Conservation (phyloP, 2,329 filamentous ascomycete species). For the Pseudogymnoascus sp. region DNA sequence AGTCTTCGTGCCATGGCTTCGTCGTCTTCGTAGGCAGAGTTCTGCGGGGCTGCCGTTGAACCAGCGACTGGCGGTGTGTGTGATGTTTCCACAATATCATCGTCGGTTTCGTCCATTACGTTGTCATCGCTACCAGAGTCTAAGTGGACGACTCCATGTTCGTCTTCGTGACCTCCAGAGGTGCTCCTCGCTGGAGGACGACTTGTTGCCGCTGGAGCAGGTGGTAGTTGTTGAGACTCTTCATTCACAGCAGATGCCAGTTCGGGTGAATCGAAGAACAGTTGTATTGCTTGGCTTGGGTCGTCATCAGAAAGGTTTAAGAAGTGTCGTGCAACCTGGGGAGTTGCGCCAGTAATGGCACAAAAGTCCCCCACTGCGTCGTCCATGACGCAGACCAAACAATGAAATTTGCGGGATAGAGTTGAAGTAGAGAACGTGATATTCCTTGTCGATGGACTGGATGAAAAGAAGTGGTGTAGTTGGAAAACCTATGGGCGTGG, state of each 20-base stretch:
- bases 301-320: slow-evolving; percentile 78
- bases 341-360: slow-evolving; percentile 67
- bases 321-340: slow-evolving; percentile 70
- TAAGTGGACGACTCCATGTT: slow-evolving; percentile 59
- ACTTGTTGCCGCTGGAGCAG: slow-evolving; percentile 23
- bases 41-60: slow-evolving; percentile 27
- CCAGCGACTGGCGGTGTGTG: slow-evolving; percentile 14
- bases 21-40: slow-evolving; percentile 63
- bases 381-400: slow-evolving; percentile 45
- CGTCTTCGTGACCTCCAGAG: slow-evolving; percentile 39
- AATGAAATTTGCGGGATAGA: background rate
- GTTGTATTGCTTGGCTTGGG: slow-evolving; percentile 74
- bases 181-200: slow-evolving; percentile 15
- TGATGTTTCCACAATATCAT: slow-evolving; percentile 25
- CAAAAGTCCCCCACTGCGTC: slow-evolving; percentile 67
- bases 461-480: background rate
- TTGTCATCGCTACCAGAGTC: slow-evolving; percentile 65
- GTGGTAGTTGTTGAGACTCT: slow-evolving; percentile 19
- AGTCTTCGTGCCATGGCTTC: slow-evolving; percentile 85
- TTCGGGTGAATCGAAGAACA: slow-evolving; percentile 85
- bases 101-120: slow-evolving; percentile 33
- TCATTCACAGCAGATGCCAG: slow-evolving; percentile 33
- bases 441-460: background rate
- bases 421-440: background rate
- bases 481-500: background rate